Percentiles rank a stretch among this genome's conserved stretches.
phyloP scores from a whole-genome alignment of 257 asterid species.

The Solanum sejunctum region DNA sequence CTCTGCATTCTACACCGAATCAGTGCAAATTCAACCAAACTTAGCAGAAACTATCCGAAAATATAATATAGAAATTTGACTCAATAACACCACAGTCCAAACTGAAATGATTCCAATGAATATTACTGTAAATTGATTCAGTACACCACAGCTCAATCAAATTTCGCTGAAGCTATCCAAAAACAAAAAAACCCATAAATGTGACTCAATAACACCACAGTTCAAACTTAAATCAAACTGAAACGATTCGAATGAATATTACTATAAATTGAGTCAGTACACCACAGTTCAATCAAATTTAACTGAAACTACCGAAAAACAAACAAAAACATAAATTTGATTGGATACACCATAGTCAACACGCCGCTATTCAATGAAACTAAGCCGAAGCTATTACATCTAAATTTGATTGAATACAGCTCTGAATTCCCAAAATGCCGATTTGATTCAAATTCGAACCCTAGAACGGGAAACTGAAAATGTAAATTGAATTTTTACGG shows the following conservation, averaged over 20 bases:
- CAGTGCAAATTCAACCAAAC: background rate
- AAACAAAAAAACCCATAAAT: background rate
- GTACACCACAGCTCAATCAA: background rate
- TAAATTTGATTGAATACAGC: background rate
- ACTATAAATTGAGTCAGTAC: background rate
- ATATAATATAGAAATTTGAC: background rate
- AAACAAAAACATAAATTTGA: background rate
- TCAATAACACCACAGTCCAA: background rate
- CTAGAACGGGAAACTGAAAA: conserved; percentile 4
- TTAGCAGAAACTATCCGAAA: background rate
- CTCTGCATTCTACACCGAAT: conserved; percentile 32
- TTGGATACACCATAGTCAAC: background rate
- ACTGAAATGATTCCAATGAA: background rate
- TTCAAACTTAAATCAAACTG: background rate
- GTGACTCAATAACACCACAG: background rate
- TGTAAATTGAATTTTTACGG: background rate
- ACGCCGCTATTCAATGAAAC: background rate
- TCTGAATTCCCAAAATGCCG: background rate
- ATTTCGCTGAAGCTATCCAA: background rate
- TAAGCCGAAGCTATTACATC: background rate
- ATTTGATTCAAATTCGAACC: conserved; percentile 6
- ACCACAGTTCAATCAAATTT: background rate
- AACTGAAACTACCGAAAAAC: background rate
- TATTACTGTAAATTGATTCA: background rate
- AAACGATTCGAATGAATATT: background rate